These are phyloP conservation scores for Mycena crocata DNA, from an alignment of 768 basidiomycete genomes.

Conservation along the genomic window DNA sequence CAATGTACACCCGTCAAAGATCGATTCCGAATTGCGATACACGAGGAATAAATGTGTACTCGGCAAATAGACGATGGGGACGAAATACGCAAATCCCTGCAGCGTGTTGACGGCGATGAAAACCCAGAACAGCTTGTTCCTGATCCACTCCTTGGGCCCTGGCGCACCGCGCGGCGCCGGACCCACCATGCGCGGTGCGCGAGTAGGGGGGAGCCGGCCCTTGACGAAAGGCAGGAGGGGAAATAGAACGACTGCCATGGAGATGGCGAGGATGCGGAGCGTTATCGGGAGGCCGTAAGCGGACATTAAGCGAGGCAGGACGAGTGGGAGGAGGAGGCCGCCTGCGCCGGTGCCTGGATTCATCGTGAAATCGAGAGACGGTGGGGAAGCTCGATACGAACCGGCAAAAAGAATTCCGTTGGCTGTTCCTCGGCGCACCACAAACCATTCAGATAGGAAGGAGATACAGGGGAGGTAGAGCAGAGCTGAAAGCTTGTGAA, in stretches of 20 bases:
- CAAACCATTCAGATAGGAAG: slow-evolving; percentile 46
- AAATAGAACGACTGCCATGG: slow-evolving; percentile 28
- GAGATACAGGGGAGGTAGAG: no score
- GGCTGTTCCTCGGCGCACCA: slow-evolving; percentile 41
- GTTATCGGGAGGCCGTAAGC: slow-evolving; percentile 35
- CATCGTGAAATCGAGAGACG: neutral
- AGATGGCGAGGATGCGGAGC: slow-evolving; percentile 37
- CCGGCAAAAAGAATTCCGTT: slow-evolving; percentile 45
- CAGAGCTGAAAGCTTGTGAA: no score
- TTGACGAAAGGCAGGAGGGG: slow-evolving; percentile 39
- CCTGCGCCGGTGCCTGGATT: slow-evolving; percentile 38
- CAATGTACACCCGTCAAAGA: no score
- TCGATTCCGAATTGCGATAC: no score
- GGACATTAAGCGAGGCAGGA: slow-evolving; percentile 37
- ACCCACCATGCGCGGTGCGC: slow-evolving; percentile 13
- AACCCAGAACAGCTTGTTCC: slow-evolving; percentile 31
- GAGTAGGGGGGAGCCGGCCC: slow-evolving; percentile 35
- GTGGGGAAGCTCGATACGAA: neutral
- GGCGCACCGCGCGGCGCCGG: neutral
- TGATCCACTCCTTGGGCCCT: slow-evolving; percentile 27
- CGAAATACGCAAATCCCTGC: slow-evolving; percentile 27
- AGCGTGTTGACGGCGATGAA: slow-evolving; percentile 36
- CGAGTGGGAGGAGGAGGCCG: slow-evolving; percentile 41
- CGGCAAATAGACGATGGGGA: no score
- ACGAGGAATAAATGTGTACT: neutral